Evolutionary conservation across 257 asterid genomes (phyloP), one percentile per base, ranked within the genome.

Genomic region (Nicotiana tomentosiformis): DNA sequence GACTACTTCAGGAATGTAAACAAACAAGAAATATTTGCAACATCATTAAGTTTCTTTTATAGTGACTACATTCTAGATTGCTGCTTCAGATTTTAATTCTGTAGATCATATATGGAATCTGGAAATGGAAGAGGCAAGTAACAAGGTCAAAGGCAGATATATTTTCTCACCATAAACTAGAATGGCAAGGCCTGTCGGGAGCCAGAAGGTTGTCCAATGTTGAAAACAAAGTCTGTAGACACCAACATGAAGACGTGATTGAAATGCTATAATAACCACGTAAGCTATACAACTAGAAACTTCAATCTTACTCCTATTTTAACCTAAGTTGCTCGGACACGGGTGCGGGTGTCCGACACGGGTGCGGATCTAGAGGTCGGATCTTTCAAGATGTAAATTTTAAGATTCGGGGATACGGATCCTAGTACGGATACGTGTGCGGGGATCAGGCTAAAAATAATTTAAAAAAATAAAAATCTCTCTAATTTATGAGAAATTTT

Each of bases 91-190:
- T 79, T 61, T 26, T 3, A 5, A 66, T 15, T 23, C 37, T 39
- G 30, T 51, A 37, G 43, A 46, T 37, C 35, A 43, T 55, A 55
- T 15, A 11, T 15, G 26, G 53, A 43, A 29, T 15, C 60, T 26
- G 39, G 17, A 65, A 64, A 46, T 30, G 77, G 64, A 65, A 81
- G 66, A 26, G 0, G 58, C 60, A 20, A 26, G 20, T 16, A 81
- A 29, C 60, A 72, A 57, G 20, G 1, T 7, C 4, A n/a, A 46
- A 35, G 58, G 68, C 33, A 49, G 18, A 65, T 29, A 29, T 29
- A n/a, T 12, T n/a, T 43, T 83, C 85, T 77, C 79, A 86, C 89
- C 89, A 86, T n/a, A 86, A 84, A 77, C 89, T 80, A 77, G 77
- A 20, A 70, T 86, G 87, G 64, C 89, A 86, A 37, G 89, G 89